These are phyloP conservation scores for Pinus tabuliformis DNA, from an alignment of 75 land plant species.

Conservation along the genomic window DNA sequence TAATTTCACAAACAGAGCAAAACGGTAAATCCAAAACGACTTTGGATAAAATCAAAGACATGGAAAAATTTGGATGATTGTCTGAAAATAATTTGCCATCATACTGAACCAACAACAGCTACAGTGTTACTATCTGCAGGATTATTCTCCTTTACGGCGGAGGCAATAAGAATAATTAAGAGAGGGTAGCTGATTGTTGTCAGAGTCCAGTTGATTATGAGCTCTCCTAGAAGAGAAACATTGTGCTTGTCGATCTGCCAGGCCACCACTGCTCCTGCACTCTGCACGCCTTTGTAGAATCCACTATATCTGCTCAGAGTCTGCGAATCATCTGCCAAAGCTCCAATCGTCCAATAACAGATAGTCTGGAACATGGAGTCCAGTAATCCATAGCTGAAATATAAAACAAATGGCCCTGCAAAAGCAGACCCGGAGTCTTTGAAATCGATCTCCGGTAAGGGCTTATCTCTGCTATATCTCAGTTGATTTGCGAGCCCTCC, in stretches of 20 bases:
- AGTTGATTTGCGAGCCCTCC: conserved; percentile 75
- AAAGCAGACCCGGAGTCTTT: conserved; percentile 46
- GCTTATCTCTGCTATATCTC: conserved; percentile 23
- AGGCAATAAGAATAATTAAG: conserved; percentile 12
- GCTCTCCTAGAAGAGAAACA: conserved; percentile 35
- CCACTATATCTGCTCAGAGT: too few species aligned
- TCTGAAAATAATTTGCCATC: too few species aligned
- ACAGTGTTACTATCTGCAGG: too few species aligned
- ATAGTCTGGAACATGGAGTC: too few species aligned
- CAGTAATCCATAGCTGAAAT: too few species aligned
- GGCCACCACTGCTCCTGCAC: conserved; percentile 91
- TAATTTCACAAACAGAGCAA: too few species aligned
- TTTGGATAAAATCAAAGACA: too few species aligned
- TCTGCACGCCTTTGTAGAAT: conserved; percentile 44
- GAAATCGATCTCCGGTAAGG: conserved; percentile 63
- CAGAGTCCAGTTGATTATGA: conserved; percentile 73
- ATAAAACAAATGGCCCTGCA: conserved; percentile 81
- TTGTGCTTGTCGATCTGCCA: conserved; percentile 66
- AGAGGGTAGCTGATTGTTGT: conserved; percentile 10
- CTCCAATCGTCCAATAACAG: too few species aligned
- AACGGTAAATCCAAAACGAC: too few species aligned
- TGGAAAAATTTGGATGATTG: too few species aligned
- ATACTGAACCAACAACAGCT: too few species aligned
- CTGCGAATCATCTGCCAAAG: too few species aligned
- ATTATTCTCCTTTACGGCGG: conserved; percentile 17